Conservation (phyloP, 306 rosid species). For the Vigna trinervia region DNA sequence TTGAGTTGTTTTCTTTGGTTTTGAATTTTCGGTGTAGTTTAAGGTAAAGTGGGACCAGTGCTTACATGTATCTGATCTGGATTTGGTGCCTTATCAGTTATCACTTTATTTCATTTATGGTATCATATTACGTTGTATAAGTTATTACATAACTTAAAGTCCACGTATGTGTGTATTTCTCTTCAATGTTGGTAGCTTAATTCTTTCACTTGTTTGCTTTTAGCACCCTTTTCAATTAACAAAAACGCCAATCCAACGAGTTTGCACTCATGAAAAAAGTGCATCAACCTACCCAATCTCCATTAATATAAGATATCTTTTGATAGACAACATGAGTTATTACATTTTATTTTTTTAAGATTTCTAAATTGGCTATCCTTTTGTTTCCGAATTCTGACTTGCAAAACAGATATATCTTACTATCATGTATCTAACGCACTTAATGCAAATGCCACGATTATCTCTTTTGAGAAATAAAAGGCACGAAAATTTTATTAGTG, state of each 20-base stretch:
- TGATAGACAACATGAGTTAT: not conserved
- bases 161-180: slow-evolving; percentile 4
- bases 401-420: not conserved
- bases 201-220: slow-evolving; percentile 15
- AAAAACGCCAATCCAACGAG: not conserved
- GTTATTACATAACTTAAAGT: not conserved
- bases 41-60: not conserved
- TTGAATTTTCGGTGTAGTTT: not conserved
- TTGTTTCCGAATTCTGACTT: not conserved
- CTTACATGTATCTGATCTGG: slow-evolving; percentile 30
- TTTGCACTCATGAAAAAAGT: slow-evolving; percentile 20
- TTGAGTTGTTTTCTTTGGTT: slow-evolving; percentile 7
- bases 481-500: not conserved
- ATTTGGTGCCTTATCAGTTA: slow-evolving; percentile 17
- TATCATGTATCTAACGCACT: not conserved
- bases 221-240: not conserved
- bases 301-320: not conserved
- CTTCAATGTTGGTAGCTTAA: not conserved
- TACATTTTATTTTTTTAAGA: not conserved
- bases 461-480: not conserved
- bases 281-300: slow-evolving; percentile 2
- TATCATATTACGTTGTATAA: not conserved
- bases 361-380: not conserved
- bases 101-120: slow-evolving; percentile 20
- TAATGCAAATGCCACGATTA: not conserved